Percentiles rank a stretch among this genome's conserved stretches.
These are phyloP conservation scores for Tolypocladium ophioglossoides DNA, from an alignment of 2,329 filamentous ascomycete genomes.

Conservation along the genomic window DNA sequence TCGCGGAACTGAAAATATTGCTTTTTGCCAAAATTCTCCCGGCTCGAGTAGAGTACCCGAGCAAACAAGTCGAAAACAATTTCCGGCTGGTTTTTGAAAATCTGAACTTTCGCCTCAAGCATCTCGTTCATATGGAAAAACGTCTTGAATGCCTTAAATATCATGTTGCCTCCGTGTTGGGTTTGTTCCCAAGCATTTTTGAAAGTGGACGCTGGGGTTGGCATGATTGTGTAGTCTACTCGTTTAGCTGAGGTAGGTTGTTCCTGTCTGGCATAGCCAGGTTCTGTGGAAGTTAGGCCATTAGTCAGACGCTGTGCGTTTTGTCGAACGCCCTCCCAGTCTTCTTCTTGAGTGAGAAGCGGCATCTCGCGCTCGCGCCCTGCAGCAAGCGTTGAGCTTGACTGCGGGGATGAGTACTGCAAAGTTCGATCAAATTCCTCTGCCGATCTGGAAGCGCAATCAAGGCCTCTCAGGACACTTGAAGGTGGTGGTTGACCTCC, in stretches of 20 bases:
- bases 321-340: conserved; percentile 25
- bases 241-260: background rate
- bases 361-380: conserved; percentile 1
- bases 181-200: background rate
- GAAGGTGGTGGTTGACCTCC: conserved; percentile 11
- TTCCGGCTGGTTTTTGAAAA: conserved; percentile 20
- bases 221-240: conserved; percentile 1
- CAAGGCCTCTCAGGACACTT: conserved; percentile 21
- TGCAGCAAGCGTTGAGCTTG: background rate
- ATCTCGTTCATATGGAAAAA: conserved; percentile 57
- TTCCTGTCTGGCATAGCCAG: background rate
- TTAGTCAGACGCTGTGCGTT: background rate
- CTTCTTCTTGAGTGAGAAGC: conserved; percentile 25
- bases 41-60: conserved; percentile 44
- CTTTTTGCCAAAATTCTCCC: conserved; percentile 35
- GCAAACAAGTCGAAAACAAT: conserved; percentile 53
- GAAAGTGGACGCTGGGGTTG: background rate
- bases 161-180: background rate
- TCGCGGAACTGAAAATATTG: conserved; percentile 57
- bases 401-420: conserved; percentile 20
- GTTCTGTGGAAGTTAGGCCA: background rate
- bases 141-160: conserved; percentile 22
- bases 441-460: conserved; percentile 21
- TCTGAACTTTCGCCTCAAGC: conserved; percentile 30
- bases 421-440: conserved; percentile 24